Conservation (phyloP, 768 basidiomycete species). For the Mycena rosella region DNA sequence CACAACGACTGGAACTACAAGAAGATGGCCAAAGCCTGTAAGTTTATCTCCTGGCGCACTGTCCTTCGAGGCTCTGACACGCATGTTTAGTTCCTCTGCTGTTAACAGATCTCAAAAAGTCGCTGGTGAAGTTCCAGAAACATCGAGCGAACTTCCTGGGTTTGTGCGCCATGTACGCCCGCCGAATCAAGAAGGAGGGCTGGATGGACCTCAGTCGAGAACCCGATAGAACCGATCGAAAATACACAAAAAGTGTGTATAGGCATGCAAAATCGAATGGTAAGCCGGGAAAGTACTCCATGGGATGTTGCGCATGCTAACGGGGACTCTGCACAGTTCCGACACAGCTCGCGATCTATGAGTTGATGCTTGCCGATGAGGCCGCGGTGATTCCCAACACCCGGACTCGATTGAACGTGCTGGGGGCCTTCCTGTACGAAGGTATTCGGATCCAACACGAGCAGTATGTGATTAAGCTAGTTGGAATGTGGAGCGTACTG, state of each 20-base stretch:
- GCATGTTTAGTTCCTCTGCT: neutral
- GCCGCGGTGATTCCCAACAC: neutral
- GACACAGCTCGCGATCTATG: neutral
- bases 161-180: neutral
- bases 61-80: no score
- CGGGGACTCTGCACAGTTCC: neutral
- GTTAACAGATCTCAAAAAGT: neutral
- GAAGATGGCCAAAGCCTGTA: no score
- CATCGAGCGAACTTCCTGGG: conserved; percentile 2
- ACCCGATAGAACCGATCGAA: neutral
- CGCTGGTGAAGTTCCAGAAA: neutral
- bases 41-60: no score
- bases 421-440: neutral
- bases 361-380: conserved; percentile 7
- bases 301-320: neutral
- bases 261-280: neutral
- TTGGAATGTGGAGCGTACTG: no score
- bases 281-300: neutral
- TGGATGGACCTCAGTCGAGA: neutral
- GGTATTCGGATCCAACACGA: conserved; percentile 4
- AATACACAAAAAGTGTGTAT: conserved; percentile 9
- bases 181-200: neutral
- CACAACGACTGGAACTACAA: no score
- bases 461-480: no score
- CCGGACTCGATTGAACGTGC: neutral